Conservation (phyloP, 1,284 basidiomycete species). For the Leucoagaricus sp. region DNA sequence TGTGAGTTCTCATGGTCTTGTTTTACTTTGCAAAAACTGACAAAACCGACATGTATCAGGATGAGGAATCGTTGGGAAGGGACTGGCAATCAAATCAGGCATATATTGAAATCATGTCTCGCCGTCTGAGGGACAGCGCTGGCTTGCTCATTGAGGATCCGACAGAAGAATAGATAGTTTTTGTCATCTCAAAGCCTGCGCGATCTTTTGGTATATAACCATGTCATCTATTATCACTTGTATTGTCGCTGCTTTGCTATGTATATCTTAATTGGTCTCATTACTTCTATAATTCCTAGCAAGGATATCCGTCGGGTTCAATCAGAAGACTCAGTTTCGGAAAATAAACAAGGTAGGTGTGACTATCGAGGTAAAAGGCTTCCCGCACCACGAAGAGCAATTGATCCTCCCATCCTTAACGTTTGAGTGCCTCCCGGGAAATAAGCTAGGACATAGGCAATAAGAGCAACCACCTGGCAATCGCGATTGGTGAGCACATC, state of each 20-base stretch:
- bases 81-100: constrained; percentile 61
- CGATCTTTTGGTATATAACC: background rate
- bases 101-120: constrained; percentile 71
- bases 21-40: background rate
- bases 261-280: background rate
- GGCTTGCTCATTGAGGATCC: constrained; percentile 36
- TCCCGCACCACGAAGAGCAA: constrained; percentile 80
- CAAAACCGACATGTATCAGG: constrained; percentile 26
- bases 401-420: constrained; percentile 78
- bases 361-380: constrained; percentile 73
- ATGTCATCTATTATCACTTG: background rate
- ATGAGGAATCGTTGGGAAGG: constrained; percentile 38
- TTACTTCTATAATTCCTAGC: too few relatives aligned
- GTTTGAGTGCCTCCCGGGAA: constrained; percentile 88
- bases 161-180: background rate
- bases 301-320: too few relatives aligned
- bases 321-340: too few relatives aligned
- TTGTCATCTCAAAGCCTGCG: background rate
- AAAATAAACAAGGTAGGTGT: background rate
- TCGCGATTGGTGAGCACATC: background rate
- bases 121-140: constrained; percentile 59
- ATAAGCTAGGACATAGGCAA: constrained; percentile 88
- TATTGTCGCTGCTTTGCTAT: background rate
- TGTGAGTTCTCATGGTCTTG: constrained; percentile 33
- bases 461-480: constrained; percentile 71